Base-by-base conservation (phyloP, 331 rosid genomes). In the Prunus yedoensis region DNA sequence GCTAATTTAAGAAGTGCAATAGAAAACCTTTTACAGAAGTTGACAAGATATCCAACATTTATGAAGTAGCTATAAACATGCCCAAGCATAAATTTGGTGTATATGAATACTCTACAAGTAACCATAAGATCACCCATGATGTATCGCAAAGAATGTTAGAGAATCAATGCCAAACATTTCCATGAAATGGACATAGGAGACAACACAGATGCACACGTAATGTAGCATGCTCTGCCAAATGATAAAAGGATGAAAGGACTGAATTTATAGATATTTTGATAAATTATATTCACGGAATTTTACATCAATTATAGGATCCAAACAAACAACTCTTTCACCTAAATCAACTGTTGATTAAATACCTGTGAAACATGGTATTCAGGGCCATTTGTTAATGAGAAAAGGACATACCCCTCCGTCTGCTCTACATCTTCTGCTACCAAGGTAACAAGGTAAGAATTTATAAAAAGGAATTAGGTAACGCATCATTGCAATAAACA, bases 341-440 rank as follows among this genome's bases (percentile, higher is more conserved):
- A 77, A 62, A 47, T 32, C 68, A 83, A 46, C 21, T 12, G 56
- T 41, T 28, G 58, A 47, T 46, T 23, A 32, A 41, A 73, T 92
- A 95, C 99, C 99, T 95, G 99, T 15, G 97, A 92, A 77, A 95
- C 86, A 80, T 95, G 97, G 79, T 89, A 95, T 81, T 92, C 99
- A 0, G 99, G 98, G 47, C 99, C 99, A 76, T 85, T 93, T 49
- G 99, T 95, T 75, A 95, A 83, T 2, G 99, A 92, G 83, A 95
- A 87, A 52, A 85, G 87, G 85, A 95, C 92, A 75, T 78, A 92
- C 1, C 99, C 99, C 30, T 84, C 91, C 21, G 93, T 89, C 84
- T 79, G 87, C 79, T 86, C 90, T 32, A 80, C 93, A 60, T 84
- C 88, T 3, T 88, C 99, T 89, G 89, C 80, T 20, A 84, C 38